Evolutionary conservation across 1,284 basidiomycete species (phyloP).

Genomic region (Ustilago xerochloae): DNA sequence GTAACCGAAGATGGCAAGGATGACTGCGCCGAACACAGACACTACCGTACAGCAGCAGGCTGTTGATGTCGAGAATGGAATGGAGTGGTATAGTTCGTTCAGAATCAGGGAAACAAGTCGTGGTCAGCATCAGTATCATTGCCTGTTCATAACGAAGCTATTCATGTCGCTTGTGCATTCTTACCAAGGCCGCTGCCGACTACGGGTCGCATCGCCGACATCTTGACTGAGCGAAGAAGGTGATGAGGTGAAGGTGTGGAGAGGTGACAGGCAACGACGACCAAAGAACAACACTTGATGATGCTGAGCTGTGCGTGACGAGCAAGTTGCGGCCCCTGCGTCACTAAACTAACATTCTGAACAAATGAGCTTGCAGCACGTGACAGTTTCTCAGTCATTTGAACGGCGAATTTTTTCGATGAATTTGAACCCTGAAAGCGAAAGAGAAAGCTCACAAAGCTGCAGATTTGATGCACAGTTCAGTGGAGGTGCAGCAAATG

Average conservation of each 20-base stretch:
- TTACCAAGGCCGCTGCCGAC: constrained; percentile 57
- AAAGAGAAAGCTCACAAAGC: constrained; percentile 13
- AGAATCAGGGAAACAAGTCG: background rate
- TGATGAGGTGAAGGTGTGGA: background rate
- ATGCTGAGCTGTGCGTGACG: constrained; percentile 3
- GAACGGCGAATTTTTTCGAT: background rate
- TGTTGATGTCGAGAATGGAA: constrained; percentile 37
- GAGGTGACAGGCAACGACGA: background rate
- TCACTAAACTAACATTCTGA: constrained; percentile 13
- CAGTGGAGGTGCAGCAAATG: constrained; percentile 30
- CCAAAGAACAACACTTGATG: constrained; percentile 6
- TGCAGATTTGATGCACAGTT: constrained; percentile 29
- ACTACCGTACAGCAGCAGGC: constrained; percentile 73
- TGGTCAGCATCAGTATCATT: background rate
- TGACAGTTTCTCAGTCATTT: constrained; percentile 2
- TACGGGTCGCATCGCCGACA: constrained; percentile 48
- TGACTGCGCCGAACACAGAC: constrained; percentile 72
- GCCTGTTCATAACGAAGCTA: background rate
- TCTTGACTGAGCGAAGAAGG: constrained; percentile 7
- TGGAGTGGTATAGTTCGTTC: background rate
- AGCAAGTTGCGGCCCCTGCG: constrained; percentile 31
- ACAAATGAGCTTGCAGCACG: background rate
- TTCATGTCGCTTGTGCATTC: background rate
- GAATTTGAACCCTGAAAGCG: constrained; percentile 25
- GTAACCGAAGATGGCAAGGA: constrained; percentile 69